phyloP scores from a whole-genome alignment of 2,329 filamentous ascomycete species.

The Polytolypa hystricis region DNA sequence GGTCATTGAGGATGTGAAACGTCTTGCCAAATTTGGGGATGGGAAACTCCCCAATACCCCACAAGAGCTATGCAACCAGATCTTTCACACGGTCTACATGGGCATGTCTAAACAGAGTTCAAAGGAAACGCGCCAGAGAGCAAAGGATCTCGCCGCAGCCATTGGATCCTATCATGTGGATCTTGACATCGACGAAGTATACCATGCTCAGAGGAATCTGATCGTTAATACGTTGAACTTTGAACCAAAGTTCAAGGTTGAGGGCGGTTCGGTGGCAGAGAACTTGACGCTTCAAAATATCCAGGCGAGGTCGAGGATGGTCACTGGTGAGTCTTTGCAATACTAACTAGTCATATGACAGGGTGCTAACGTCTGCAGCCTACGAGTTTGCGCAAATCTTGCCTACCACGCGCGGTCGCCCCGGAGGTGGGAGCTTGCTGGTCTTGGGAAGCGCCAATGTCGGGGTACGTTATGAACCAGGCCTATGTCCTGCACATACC shows the following conservation, averaged over 20 bases:
- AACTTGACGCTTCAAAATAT: conserved; percentile 27
- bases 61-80: conserved; percentile 45
- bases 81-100: conserved; percentile 57
- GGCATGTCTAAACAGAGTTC: conserved; percentile 56
- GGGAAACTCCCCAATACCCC: conserved; percentile 45
- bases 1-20: conserved; percentile 18
- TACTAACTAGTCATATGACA: too few relatives aligned
- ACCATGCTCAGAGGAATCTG: conserved; percentile 23
- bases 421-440: conserved; percentile 45
- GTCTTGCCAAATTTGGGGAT: conserved; percentile 29
- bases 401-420: conserved; percentile 43
- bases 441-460: too few relatives aligned
- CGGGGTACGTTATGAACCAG: too few relatives aligned
- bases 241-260: conserved; percentile 47
- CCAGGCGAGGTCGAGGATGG: too few relatives aligned
- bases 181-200: conserved; percentile 59
- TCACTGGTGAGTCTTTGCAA: too few relatives aligned
- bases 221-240: conserved; percentile 44
- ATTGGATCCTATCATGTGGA: conserved; percentile 63
- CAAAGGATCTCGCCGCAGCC: conserved; percentile 43
- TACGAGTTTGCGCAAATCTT: conserved; percentile 54
- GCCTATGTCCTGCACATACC: too few relatives aligned
- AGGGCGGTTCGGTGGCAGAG: conserved; percentile 45
- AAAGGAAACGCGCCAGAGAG: conserved; percentile 53
- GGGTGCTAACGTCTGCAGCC: conserved; percentile 38